Base-by-base conservation (phyloP, 2,329 filamentous ascomycete species). In the Fusarium brevicatenulatum region DNA sequence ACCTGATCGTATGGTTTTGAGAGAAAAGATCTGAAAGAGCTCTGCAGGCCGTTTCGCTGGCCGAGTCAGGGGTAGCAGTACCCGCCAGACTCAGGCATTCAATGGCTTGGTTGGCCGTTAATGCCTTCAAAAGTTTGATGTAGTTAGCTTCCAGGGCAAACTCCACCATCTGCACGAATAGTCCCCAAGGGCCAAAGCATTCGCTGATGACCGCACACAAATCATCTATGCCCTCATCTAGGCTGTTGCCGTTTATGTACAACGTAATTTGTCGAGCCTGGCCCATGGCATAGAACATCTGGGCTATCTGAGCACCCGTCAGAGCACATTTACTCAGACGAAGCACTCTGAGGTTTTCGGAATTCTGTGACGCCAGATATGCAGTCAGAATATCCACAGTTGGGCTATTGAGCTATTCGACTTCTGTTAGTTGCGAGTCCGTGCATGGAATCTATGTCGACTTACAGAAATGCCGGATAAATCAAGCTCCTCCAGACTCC, bases 91-190 rank as follows among this genome's bases (percentile, higher is more conserved):
- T 89, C 40, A 90, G 81, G 49, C 86, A 86, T 44, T 85, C 80
- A 49, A 90, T 86, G 9, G 85, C 84, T 18, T 80, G 83, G 66
- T 87, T 88, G n/a, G 82, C 75, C 1, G 87, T 83, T 55, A 90
- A 79, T 5, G 87, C 86, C 21, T 79, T 81, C 66, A 90, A 78
- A 9, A 90, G 82, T 59, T 83, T 83, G 61, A 87, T 82, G 71
- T 87, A 90, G 74, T 84, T 88, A 15, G 77, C 77, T 75, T 89
- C 88, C 43, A 85, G 79, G 25, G 82, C 81, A 71, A 90, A 89
- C 68, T 89, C 87, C n/a, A 89, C 81, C 87, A 90, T 89, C 70
- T 89, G 86, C 68, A 89, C 78, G 70, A 86, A 86, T 28, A 90
- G 79, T 30, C 83, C 85, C 68, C 82, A 85, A 1, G 87, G 87